These are phyloP conservation scores for Russula foetens DNA, from an alignment of 768 basidiomycete genomes.

Conservation along the genomic window DNA sequence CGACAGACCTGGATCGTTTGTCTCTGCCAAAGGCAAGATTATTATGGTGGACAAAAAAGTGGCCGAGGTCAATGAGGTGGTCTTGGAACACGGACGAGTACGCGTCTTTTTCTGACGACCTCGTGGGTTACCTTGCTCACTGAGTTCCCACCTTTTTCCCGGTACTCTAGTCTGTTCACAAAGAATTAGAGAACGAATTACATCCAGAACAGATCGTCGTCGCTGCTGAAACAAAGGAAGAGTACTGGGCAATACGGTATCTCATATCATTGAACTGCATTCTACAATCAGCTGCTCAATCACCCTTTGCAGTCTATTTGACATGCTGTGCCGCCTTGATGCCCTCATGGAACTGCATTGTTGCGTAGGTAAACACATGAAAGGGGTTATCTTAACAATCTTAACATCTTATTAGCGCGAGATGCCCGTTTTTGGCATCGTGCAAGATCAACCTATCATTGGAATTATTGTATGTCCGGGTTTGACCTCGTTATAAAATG, in stretches of 20 bases:
- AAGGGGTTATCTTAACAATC: background rate
- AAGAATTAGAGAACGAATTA: constrained; percentile 66
- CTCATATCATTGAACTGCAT: constrained; percentile 16
- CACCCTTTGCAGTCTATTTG: constrained; percentile 47
- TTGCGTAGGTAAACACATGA: constrained; percentile 37
- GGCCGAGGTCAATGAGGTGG: constrained; percentile 47
- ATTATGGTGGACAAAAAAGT: constrained; percentile 46
- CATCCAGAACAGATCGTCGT: constrained; percentile 50
- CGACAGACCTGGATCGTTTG: constrained; percentile 48
- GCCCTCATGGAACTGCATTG: constrained; percentile 40
- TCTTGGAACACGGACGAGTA: constrained; percentile 48
- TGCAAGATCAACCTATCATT: constrained; percentile 53
- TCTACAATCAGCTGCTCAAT: background rate
- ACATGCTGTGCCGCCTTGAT: constrained; percentile 60
- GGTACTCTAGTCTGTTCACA: constrained; percentile 55
- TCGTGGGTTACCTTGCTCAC: background rate
- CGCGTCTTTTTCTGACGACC: constrained; percentile 10
- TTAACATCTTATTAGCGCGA: constrained; percentile 48
- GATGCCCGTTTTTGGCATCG: constrained; percentile 73
- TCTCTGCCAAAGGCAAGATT: constrained; percentile 47
- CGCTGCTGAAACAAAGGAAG: constrained; percentile 46
- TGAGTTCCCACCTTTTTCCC: background rate
- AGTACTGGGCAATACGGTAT: constrained; percentile 72
- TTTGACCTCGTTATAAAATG: background rate
- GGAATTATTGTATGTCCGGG: constrained; percentile 59